These are phyloP conservation scores for Leccinum broughii DNA, from an alignment of 768 basidiomycete genomes.

Conservation along the genomic window DNA sequence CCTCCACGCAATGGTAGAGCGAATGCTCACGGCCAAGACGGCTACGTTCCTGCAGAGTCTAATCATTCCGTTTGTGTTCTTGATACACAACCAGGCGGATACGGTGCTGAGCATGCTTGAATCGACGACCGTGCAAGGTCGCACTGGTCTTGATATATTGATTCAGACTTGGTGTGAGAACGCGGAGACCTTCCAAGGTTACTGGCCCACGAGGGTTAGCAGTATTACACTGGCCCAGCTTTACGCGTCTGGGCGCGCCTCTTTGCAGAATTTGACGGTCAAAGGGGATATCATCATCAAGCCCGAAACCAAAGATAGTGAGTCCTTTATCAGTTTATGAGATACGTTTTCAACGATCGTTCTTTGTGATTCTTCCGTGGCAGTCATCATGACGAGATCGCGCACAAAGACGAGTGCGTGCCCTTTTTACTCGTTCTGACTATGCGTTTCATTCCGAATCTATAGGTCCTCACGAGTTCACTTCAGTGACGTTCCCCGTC, in stretches of 20 bases:
- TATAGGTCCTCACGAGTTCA: slow-evolving; percentile 84
- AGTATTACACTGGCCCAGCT: slow-evolving; percentile 79
- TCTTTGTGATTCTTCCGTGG: slow-evolving; percentile 26
- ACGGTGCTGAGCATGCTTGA: slow-evolving; percentile 79
- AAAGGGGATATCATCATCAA: slow-evolving; percentile 92
- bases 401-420: slow-evolving; percentile 79
- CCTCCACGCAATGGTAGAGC: slow-evolving; percentile 75
- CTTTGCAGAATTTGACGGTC: slow-evolving; percentile 67
- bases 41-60: slow-evolving; percentile 93
- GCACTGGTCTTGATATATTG: slow-evolving; percentile 80
- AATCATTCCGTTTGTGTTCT: slow-evolving; percentile 89
- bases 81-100: slow-evolving; percentile 85
- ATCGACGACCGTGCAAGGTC: slow-evolving; percentile 55
- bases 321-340: slow-evolving; percentile 33
- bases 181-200: slow-evolving; percentile 91
- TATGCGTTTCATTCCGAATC: slow-evolving; percentile 19
- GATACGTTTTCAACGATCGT: slow-evolving; percentile 15
- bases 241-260: slow-evolving; percentile 63
- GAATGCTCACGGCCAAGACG: slow-evolving; percentile 85
- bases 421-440: slow-evolving; percentile 7
- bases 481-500: slow-evolving; percentile 81
- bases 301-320: slow-evolving; percentile 78
- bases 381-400: slow-evolving; percentile 97
- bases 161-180: slow-evolving; percentile 95
- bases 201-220: slow-evolving; percentile 89